A percentile compares a stretch with the other conserved stretches of the same genome.
Conservation (phyloP, 306 rosid genomes). For the Quercus gilva region DNA sequence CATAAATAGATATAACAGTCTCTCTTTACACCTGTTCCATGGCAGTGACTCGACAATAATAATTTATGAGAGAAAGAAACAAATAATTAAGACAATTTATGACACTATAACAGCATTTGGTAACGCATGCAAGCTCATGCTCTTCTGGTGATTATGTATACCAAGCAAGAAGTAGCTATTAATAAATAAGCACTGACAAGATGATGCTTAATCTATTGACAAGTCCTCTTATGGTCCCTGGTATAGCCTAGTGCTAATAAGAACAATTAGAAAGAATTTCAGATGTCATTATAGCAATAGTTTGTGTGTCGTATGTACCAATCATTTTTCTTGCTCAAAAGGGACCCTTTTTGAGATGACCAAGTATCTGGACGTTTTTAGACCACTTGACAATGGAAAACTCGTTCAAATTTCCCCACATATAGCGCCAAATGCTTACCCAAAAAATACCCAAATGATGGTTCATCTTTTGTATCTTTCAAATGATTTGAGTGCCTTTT, state of each 20-base stretch:
- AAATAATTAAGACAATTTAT: background rate
- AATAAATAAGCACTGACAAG: background rate
- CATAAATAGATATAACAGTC: too few species aligned
- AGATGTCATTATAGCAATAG: background rate
- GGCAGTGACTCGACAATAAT: background rate
- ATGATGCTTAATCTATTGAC: background rate
- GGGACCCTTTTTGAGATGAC: slow-evolving; percentile 27
- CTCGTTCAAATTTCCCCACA: background rate
- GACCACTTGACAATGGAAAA: background rate
- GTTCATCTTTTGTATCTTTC: background rate
- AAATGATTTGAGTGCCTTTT: background rate
- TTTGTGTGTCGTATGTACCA: slow-evolving; percentile 5
- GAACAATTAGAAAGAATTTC: background rate
- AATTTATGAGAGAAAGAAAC: background rate
- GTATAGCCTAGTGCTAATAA: background rate
- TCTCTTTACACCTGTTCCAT: too few species aligned
- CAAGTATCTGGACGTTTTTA: slow-evolving; percentile 2
- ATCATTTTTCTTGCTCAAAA: background rate
- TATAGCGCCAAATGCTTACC: background rate
- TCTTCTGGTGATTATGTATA: background rate
- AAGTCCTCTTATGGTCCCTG: background rate
- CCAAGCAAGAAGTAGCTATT: background rate
- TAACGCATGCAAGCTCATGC: slow-evolving; percentile 6
- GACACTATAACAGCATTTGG: background rate
- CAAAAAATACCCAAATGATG: too few species aligned